Evolutionary conservation across 352 stramenopile genomes (phyloP).

Genomic region (Thraustochytrium sp.): DNA sequence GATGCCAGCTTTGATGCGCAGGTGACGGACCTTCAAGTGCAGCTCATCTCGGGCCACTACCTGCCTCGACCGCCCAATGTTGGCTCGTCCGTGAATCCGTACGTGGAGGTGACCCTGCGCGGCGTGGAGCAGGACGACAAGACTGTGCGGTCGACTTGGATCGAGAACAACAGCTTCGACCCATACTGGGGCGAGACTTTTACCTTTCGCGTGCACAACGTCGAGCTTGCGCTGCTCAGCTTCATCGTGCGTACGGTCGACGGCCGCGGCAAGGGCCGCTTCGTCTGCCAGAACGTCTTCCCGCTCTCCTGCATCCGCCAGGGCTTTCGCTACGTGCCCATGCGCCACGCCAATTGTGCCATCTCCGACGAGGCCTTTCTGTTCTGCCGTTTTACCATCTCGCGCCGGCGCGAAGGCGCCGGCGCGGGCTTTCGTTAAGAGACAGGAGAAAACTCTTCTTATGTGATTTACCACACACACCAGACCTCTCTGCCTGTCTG

Average conservation of each 20-base stretch:
- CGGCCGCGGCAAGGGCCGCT: conserved; percentile 26
- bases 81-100: conserved; percentile 54
- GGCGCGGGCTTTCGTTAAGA: too few relatives aligned
- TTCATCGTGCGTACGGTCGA: conserved; percentile 33
- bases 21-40: background rate
- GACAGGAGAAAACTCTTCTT: too few relatives aligned
- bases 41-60: conserved; percentile 52
- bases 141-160: conserved; percentile 43
- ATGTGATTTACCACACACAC: too few relatives aligned
- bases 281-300: conserved; percentile 35
- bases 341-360: conserved; percentile 6
- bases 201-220: conserved; percentile 15
- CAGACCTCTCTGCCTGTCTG: too few relatives aligned
- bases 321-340: conserved; percentile 16
- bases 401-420: too few relatives aligned
- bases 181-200: conserved; percentile 53
- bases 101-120: conserved; percentile 51
- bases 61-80: conserved; percentile 53
- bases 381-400: background rate
- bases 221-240: conserved; percentile 1
- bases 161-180: conserved; percentile 60
- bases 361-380: background rate
- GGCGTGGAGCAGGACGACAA: conserved; percentile 44
- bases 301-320: conserved; percentile 7
- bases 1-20: background rate